These are phyloP conservation scores for Rhodamnia rubescens DNA, from an alignment of 345 rosid genomes.

Conservation along the genomic window DNA sequence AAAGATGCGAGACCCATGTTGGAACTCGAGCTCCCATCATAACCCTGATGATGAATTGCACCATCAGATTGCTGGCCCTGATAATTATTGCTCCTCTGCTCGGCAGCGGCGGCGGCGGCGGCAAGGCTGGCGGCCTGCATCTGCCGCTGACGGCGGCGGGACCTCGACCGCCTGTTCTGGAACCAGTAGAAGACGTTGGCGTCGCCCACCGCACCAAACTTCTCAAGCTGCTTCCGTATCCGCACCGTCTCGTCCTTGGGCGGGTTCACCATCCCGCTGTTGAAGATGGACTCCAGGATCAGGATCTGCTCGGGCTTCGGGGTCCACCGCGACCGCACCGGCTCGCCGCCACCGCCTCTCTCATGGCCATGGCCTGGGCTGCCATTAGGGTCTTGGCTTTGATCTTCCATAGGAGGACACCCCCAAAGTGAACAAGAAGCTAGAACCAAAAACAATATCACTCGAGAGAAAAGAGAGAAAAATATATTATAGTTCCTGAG, in stretches of 20 bases:
- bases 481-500: constrained; percentile 8
- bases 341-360: constrained; percentile 26
- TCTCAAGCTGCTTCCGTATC: constrained; percentile 81
- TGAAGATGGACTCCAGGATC: constrained; percentile 96
- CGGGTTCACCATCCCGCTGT: constrained; percentile 98
- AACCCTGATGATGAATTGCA: constrained; percentile 29
- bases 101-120: constrained; percentile 17
- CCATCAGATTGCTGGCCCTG: constrained; percentile 6
- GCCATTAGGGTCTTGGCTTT: constrained; percentile 34
- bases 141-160: constrained; percentile 94
- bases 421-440: background rate
- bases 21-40: constrained; percentile 1
- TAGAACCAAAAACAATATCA: background rate
- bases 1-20: constrained; percentile 19
- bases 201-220: constrained; percentile 86
- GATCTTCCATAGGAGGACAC: constrained; percentile 53
- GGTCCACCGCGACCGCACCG: constrained; percentile 93
- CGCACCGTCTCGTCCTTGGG: constrained; percentile 92
- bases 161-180: constrained; percentile 91
- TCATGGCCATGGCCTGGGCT: constrained; percentile 18
- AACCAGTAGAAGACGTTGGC: constrained; percentile 99
- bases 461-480: background rate
- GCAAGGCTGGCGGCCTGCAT: constrained; percentile 42
- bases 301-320: constrained; percentile 98
- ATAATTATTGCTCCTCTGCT: background rate